Evolutionary conservation across 1,284 basidiomycete genomes (phyloP).

Genomic region (Mrakiaceae sp.): DNA sequence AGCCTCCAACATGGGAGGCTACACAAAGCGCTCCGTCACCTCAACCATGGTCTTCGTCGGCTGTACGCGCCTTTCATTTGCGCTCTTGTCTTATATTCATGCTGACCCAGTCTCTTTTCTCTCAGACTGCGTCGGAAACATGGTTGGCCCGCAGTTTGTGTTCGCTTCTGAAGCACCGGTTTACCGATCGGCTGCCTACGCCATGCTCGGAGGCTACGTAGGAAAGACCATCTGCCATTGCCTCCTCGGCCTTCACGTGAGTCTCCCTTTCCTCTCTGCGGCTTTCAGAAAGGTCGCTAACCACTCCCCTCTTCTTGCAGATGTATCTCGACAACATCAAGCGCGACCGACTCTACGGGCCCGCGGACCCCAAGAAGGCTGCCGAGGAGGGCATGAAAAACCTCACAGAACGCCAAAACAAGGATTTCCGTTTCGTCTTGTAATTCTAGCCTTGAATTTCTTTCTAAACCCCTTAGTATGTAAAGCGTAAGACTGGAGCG

Average conservation of each 20-base stretch:
- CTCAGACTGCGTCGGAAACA: conserved; percentile 22
- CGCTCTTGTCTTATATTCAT: too few relatives aligned
- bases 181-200: conserved; percentile 28
- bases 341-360: conserved; percentile 26
- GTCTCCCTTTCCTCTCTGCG: conserved; percentile 10
- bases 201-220: conserved; percentile 28
- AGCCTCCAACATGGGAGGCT: conserved; percentile 23
- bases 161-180: conserved; percentile 26
- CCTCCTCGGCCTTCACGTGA: conserved; percentile 21
- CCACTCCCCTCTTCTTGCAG: conserved; percentile 2
- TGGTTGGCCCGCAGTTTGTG: conserved; percentile 25
- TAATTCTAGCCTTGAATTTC: too few relatives aligned
- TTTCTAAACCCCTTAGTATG: too few relatives aligned
- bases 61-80: conserved; percentile 19
- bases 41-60: conserved; percentile 28
- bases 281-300: too few relatives aligned
- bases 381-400: conserved; percentile 31
- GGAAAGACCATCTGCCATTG: conserved; percentile 25
- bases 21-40: conserved; percentile 26
- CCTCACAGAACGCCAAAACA: conserved; percentile 29
- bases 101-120: neutral
- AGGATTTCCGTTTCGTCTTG: conserved; percentile 1
- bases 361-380: conserved; percentile 24
- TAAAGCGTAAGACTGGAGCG: too few relatives aligned
- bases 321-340: conserved; percentile 29